These are phyloP conservation scores for Chytriomyces hyalinus DNA, from an alignment of 192 early-diverging fungal genomes.

Conservation along the genomic window DNA sequence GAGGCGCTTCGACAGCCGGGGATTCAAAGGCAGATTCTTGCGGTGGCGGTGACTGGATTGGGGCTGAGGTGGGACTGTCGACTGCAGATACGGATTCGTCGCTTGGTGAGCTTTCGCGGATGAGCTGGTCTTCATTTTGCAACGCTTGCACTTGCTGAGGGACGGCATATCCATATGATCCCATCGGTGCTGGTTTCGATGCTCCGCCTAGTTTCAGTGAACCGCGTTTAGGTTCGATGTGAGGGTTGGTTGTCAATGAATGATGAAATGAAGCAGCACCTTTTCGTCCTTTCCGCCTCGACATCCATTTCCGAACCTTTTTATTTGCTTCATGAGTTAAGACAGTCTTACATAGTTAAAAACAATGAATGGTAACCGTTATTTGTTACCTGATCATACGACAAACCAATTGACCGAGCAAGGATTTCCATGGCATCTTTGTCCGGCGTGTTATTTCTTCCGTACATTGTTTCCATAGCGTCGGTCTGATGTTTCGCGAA, in stretches of 20 bases:
- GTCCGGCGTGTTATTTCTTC: too few species aligned
- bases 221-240: background rate
- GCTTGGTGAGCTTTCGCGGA: background rate
- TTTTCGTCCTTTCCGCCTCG: background rate
- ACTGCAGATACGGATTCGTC: background rate
- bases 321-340: background rate
- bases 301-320: conserved; percentile 19
- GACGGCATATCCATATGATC: too few species aligned
- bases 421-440: conserved; percentile 13
- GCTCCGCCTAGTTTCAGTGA: background rate
- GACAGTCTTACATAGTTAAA: background rate
- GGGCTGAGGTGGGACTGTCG: background rate
- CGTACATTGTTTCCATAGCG: too few species aligned
- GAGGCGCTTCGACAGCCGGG: background rate
- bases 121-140: background rate
- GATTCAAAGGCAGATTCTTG: background rate
- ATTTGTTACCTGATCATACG: conserved; percentile 10
- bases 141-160: too few species aligned
- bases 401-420: conserved; percentile 13
- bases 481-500: too few species aligned
- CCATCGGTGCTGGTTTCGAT: background rate
- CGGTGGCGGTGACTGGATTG: background rate
- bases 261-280: background rate
- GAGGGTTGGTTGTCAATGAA: too few species aligned
- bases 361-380: background rate